Evolutionary conservation across 2,329 filamentous ascomycete species (phyloP).

Genomic region (Fusarium avenaceum): DNA sequence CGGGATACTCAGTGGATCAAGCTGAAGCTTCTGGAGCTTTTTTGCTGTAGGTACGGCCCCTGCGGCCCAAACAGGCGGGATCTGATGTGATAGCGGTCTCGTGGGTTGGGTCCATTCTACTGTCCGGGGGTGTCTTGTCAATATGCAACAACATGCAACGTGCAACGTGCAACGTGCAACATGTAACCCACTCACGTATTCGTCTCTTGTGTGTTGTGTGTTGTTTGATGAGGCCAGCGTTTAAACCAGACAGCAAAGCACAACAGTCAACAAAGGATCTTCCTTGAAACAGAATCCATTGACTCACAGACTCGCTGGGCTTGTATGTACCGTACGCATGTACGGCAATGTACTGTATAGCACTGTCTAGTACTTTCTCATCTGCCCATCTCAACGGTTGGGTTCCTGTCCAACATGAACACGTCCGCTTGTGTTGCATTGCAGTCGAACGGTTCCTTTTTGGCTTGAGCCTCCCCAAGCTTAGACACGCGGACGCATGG

Average conservation of each 20-base stretch:
- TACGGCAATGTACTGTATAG: not conserved
- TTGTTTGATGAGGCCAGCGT: conserved; percentile 20
- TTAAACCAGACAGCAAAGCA: conserved; percentile 14
- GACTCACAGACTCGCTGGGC: not conserved
- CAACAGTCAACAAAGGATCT: conserved; percentile 10
- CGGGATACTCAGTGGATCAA: conserved; percentile 20
- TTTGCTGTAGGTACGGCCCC: conserved; percentile 43
- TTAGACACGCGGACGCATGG: conserved; percentile 38
- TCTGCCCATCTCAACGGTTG: conserved; percentile 21
- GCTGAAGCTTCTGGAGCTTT: conserved; percentile 23
- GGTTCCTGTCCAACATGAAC: conserved; percentile 7
- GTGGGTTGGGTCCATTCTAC: conserved; percentile 19
- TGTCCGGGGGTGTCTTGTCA: conserved; percentile 16
- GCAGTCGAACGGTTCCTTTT: conserved; percentile 35
- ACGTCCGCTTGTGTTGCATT: conserved; percentile 40
- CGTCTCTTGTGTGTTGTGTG: conserved; percentile 25
- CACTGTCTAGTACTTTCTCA: not conserved
- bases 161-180: not conserved
- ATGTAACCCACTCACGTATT: conserved; percentile 34
- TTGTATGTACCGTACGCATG: not conserved
- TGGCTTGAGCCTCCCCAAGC: conserved; percentile 16
- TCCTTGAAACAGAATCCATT: not conserved
- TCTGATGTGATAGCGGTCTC: conserved; percentile 46
- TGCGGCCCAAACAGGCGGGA: conserved; percentile 47
- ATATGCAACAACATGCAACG: conserved; percentile 3